phyloP scores from a whole-genome alignment of 2,329 filamentous ascomycete species.

The Cladobotryum mycophilum region DNA sequence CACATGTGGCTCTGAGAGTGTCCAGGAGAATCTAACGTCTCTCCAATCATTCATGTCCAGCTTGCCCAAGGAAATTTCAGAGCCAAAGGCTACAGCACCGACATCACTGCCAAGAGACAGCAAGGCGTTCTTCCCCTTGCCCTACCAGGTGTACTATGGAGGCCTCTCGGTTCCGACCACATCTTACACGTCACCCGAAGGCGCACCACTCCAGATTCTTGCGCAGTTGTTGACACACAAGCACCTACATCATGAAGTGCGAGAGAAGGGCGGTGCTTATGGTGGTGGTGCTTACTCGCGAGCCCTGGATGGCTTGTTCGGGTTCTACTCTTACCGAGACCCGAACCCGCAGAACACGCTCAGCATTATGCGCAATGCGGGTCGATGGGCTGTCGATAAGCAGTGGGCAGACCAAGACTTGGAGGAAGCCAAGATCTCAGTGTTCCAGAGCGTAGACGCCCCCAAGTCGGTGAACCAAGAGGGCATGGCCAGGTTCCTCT shows the following conservation, averaged over 20 bases:
- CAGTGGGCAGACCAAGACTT: constrained; percentile 78
- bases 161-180: constrained; percentile 75
- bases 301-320: constrained; percentile 76
- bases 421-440: constrained; percentile 90
- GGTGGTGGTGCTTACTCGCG: constrained; percentile 83
- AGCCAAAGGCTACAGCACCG: constrained; percentile 31
- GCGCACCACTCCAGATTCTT: constrained; percentile 79
- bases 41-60: constrained; percentile 61
- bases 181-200: constrained; percentile 69
- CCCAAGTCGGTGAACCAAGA: constrained; percentile 82
- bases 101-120: constrained; percentile 42
- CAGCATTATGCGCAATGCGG: constrained; percentile 75
- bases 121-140: constrained; percentile 87
- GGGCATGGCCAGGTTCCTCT: constrained; percentile 79
- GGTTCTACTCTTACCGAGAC: constrained; percentile 94
- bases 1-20: constrained; percentile 75
- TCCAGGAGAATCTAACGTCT: constrained; percentile 61
- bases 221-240: constrained; percentile 93
- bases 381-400: constrained; percentile 74
- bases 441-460: constrained; percentile 89
- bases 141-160: constrained; percentile 96
- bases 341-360: constrained; percentile 89
- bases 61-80: constrained; percentile 25
- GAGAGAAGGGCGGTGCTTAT: constrained; percentile 95
- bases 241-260: constrained; percentile 92